Evolutionary conservation across 2,329 filamentous ascomycete genomes (phyloP).

Genomic region (Aureobasidium namibiae): DNA sequence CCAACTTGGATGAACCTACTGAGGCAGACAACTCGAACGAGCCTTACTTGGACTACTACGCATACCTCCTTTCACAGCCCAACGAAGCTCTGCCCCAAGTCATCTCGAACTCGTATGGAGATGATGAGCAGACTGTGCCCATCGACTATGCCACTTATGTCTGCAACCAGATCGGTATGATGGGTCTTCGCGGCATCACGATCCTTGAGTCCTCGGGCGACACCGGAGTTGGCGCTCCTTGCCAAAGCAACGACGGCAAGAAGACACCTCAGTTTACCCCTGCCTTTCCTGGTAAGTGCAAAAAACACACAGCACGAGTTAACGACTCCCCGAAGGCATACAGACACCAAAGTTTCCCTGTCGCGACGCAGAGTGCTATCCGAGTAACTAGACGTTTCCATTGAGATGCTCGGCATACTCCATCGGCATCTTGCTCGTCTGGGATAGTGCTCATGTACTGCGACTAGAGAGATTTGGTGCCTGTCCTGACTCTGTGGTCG

Average conservation of each 20-base stretch:
- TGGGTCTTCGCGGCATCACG: constrained; percentile 57
- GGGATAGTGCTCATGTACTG: no score
- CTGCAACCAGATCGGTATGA: constrained; percentile 55
- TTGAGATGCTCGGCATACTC: no score
- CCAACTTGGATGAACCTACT: constrained; percentile 15
- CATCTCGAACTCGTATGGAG: constrained; percentile 56
- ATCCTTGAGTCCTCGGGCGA: constrained; percentile 57
- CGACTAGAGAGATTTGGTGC: no score
- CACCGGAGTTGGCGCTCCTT: constrained; percentile 43
- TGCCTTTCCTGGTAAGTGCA: constrained; percentile 40
- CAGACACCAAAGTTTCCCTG: no score
- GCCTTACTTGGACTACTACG: constrained; percentile 55
- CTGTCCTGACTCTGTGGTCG: no score
- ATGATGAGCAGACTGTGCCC: constrained; percentile 55
- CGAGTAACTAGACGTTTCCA: no score
- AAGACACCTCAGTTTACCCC: constrained; percentile 39
- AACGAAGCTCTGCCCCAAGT: constrained; percentile 50
- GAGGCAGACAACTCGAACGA: constrained; percentile 42
- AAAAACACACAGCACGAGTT: no score
- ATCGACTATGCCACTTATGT: constrained; percentile 50
- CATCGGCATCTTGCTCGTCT: no score
- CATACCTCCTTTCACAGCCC: constrained; percentile 47
- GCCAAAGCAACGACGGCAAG: constrained; percentile 38
- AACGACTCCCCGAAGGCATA: no score
- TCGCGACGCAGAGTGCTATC: no score